Evolutionary conservation across 2,329 filamentous ascomycete species (phyloP).

Genomic region (Cadophora gregata): DNA sequence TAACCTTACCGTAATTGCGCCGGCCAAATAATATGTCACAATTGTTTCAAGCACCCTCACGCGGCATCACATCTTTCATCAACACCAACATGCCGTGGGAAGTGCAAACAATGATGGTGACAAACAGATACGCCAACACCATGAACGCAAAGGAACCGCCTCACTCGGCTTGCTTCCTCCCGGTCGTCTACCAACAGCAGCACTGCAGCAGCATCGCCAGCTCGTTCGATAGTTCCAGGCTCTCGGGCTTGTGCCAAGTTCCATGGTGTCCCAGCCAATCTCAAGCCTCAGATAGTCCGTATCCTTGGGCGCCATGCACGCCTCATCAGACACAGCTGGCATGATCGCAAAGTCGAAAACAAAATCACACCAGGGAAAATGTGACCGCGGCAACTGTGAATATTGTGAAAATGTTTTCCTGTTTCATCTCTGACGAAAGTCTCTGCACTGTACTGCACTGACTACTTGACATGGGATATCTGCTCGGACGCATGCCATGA

Average conservation of each 20-base stretch:
- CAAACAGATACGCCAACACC: background rate
- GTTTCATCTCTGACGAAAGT: constrained; percentile 6
- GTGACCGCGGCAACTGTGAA: background rate
- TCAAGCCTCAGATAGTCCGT: background rate
- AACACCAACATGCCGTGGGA: too few relatives aligned
- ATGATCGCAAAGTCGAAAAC: background rate
- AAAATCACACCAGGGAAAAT: background rate
- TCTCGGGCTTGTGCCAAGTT: constrained; percentile 2
- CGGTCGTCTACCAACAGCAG: background rate
- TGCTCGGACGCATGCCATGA: background rate
- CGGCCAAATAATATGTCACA: background rate
- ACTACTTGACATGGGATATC: background rate
- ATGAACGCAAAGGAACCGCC: background rate
- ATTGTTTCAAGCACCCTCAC: background rate
- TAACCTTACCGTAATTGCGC: background rate
- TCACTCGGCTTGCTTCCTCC: background rate
- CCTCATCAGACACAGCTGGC: background rate
- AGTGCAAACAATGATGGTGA: constrained; percentile 1
- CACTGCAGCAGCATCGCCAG: background rate
- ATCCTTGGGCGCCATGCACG: background rate
- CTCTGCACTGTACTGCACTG: background rate
- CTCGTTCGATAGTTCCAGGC: background rate
- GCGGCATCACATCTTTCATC: too few relatives aligned
- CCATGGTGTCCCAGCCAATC: background rate
- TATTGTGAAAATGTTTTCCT: background rate